Base-by-base conservation (phyloP, 1,139 yeast species). In the Kurtzmaniella quercitrusa region DNA sequence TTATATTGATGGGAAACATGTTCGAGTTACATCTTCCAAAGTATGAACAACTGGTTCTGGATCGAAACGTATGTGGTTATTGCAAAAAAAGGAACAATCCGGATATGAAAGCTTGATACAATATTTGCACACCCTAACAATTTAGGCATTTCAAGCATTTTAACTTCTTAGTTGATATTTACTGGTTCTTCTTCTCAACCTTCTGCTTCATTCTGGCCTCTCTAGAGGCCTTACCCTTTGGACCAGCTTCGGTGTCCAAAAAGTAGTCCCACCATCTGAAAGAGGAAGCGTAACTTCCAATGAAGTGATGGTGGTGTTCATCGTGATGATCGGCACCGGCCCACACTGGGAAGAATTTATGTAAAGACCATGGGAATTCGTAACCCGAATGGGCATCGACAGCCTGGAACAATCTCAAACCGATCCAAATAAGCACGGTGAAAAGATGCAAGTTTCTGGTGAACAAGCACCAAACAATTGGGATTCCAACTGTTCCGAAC, bases 261-360 rank as follows among this genome's bases (percentile, higher is more conserved):
- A 66, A 47, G 50, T 51, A 68, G 51, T 72, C 77, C 66, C 74
- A 68, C 77, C 77, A 72, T 57, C 76, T 69, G 60, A 72, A 72
- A 33, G 72, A 65, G 43, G 72, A 64, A 25, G 75, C 64, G 53
- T 72, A 72, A 44, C 71, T 66, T 19, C 77, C 77, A 45, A 71
- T 70, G 47, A 72, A 71, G 53, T 62, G 68, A 52, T 69, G 76
- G 51, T 71, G 77, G 50, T 72, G 77, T 51, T 68, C 73, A 52
- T 72, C 77, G 49, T 72, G 77, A 55, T 71, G 77, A 43, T 70
- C 76, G 15, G 77, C 77, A 38, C 77, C 77, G 4, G 77, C 77
- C 77, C 77, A 72, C 57, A 72, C 70, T 31, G 77, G 77, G 42
- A 72, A 46, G 53, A 71, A 53, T 50, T 69, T 60, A 53, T 72